Evolutionary conservation across 2,329 filamentous ascomycete genomes (phyloP), one percentile per base, ranked within the genome.

Genomic region (Xylaria sp.): DNA sequence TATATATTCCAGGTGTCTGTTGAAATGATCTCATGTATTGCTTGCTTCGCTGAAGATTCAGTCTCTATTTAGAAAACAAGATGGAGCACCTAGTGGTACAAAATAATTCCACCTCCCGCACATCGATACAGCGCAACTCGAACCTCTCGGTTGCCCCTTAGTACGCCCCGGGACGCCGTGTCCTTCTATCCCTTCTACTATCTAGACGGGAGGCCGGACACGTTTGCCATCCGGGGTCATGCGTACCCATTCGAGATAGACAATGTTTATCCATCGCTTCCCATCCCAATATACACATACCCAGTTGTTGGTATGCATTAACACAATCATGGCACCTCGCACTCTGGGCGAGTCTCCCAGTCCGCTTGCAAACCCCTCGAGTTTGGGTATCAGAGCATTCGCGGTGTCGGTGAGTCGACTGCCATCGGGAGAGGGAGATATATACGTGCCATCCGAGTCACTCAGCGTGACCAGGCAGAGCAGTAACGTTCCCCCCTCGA

Each of bases 241-340:
- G n/a, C n/a, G n/a, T n/a, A n/a, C n/a, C n/a, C 66, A 69, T 53
- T 69, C 67, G 10, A 69, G 43, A 47, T 60, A 70, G n/a, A 64
- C 41, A 46, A 70, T 19, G 19, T 70, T 70, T 15, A 71, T 55
- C 66, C 64, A 69, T 13, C 66, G 58, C 37, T 46, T 65, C 0
- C 67, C 65, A 13, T 70, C 67, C 27, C 54, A 71, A 27, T 70
- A 68, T 9, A 70, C 4, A 43, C 59, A 59, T 40, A 65, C 63
- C 63, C 65, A 68, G 23, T 55, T 46, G 3, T 59, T 63, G 5
- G 61, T 57, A 2, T 58, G 41, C 44, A 66, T 35, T 6, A 67
- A 21, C 4, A 71, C 8, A 29, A 68, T 7, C n/a, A 68, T 23
- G 3, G 17, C 51, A 17, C 60, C 56, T 37, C 60, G 31, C 9